Percentiles rank a stretch among this genome's conserved stretches.
These are phyloP conservation scores for Paradendryphiella salina DNA, from an alignment of 2,329 filamentous ascomycete genomes.

Conservation along the genomic window DNA sequence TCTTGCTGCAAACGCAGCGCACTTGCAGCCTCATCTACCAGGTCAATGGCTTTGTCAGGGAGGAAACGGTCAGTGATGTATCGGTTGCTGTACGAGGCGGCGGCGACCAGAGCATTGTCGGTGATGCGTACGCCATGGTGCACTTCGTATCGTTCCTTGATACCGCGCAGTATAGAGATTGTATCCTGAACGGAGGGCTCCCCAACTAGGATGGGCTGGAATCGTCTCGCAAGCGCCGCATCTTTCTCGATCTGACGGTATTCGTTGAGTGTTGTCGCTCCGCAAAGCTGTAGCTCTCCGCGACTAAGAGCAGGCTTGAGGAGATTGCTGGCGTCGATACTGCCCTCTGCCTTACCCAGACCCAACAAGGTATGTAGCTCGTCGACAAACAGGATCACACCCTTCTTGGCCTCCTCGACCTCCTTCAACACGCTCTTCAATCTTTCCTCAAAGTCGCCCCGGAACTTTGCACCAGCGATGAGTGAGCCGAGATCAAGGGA, in stretches of 20 bases:
- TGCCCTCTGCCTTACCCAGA: constrained; percentile 91
- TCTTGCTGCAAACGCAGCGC: constrained; percentile 91
- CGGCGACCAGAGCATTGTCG: constrained; percentile 87
- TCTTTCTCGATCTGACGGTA: constrained; percentile 96
- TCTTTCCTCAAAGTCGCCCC: constrained; percentile 94
- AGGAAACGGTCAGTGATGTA: constrained; percentile 97
- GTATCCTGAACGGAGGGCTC: constrained; percentile 91
- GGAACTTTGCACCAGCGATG: constrained; percentile 93
- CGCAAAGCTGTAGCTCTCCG: constrained; percentile 92
- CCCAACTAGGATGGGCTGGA: constrained; percentile 91
- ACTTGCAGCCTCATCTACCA: constrained; percentile 94
- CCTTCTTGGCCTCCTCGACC: constrained; percentile 83
- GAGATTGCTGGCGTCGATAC: constrained; percentile 93
- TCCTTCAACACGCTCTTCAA: constrained; percentile 89
- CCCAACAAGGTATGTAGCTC: constrained; percentile 91
- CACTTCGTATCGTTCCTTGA: constrained; percentile 97
- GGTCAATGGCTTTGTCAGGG: constrained; percentile 94
- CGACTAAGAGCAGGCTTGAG: constrained; percentile 91
- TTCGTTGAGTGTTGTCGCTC: constrained; percentile 89
- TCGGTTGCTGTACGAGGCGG: constrained; percentile 88
- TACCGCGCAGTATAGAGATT: constrained; percentile 90
- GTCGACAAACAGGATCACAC: constrained; percentile 93
- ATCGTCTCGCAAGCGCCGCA: constrained; percentile 85
- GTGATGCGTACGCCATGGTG: constrained; percentile 96
- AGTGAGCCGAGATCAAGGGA: constrained; percentile 86